Base-by-base conservation (phyloP, 345 rosid genomes). In the Camelina neglecta region DNA sequence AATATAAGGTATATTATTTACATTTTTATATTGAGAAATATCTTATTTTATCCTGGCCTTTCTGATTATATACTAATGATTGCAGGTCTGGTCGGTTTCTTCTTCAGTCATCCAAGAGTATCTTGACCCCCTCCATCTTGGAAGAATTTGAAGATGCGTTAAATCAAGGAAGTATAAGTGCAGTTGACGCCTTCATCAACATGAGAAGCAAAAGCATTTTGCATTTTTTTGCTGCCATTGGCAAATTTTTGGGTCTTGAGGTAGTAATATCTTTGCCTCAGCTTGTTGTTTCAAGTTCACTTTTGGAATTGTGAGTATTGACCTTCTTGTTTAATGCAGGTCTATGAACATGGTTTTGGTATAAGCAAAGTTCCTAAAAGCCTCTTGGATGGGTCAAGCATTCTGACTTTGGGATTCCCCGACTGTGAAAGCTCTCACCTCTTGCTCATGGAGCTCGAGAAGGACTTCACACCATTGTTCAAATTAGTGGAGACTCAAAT, bases 221-320 rank as follows among this genome's bases (percentile, higher is more conserved):
- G 82, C 93, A 89, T 66, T 78, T 93, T 50, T 86, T 90, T 76
- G 97, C 99, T 61, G 85, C 94, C 60, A 83, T 89, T 81, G 96
- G 96, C 82, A 88, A 89, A 75, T 96, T 90, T 73, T 86, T 96
- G 79, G 99, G 98, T 78, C 98, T 96, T n/a, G 88, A 86, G 96
- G 99, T 91, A 86, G 67, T 60, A 59, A 53, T 23, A 47, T 15
- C 11, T 36, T 62, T 55, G 16, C 42, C 38, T 54, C 50, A 42
- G 26, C 23, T 41, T 68, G 29, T 53, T 60, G 31, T 56, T 68
- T 3, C 1, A 55, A 48, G 66, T 67, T 79, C 41, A 54, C 0
- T 51, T 35, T 55, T 41, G 39, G 66, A 60, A 38, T 21, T 68
- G 21, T 20, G 29, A 60, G 62, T 38, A 56, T 60, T 72, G 42